These are phyloP conservation scores for Beta macrorhiza DNA, from an alignment of 179 eudicot species.

Conservation along the genomic window DNA sequence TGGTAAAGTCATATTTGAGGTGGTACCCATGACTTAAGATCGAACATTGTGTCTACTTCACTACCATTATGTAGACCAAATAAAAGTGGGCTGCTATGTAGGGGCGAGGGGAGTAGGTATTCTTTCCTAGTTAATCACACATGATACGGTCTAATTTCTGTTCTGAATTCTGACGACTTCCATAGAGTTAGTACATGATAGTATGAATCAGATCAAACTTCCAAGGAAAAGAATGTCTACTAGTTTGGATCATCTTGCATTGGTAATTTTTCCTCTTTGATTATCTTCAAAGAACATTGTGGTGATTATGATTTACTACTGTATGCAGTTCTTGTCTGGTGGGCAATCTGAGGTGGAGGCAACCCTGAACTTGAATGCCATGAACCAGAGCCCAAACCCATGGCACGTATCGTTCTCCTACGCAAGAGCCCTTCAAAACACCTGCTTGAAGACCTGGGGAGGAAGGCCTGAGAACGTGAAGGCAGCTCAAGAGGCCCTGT, in stretches of 20 bases:
- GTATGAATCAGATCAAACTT: neutral
- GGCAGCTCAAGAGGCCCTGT: constrained; percentile 69
- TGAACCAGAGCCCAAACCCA: constrained; percentile 84
- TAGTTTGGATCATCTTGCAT: neutral
- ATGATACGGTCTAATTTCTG: neutral
- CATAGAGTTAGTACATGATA: neutral
- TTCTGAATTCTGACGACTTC: neutral
- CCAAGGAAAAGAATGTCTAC: neutral
- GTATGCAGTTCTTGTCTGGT: constrained; percentile 79
- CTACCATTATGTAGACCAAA: too few species aligned
- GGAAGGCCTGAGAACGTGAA: constrained; percentile 77
- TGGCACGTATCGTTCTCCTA: constrained; percentile 97
- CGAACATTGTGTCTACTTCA: too few species aligned
- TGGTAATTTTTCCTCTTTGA: neutral
- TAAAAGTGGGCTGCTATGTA: too few species aligned
- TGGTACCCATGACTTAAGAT: too few species aligned
- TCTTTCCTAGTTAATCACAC: neutral
- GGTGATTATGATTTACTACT: constrained; percentile 10
- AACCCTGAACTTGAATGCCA: constrained; percentile 81
- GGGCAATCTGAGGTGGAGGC: constrained; percentile 98
- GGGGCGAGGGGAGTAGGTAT: too few species aligned
- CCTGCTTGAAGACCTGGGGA: constrained; percentile 89
- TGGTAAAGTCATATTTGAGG: too few species aligned
- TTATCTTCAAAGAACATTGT: neutral
- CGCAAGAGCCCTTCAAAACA: constrained; percentile 92